phyloP scores from a whole-genome alignment of 306 rosid genomes.

The Cicer pinnatifidum region DNA sequence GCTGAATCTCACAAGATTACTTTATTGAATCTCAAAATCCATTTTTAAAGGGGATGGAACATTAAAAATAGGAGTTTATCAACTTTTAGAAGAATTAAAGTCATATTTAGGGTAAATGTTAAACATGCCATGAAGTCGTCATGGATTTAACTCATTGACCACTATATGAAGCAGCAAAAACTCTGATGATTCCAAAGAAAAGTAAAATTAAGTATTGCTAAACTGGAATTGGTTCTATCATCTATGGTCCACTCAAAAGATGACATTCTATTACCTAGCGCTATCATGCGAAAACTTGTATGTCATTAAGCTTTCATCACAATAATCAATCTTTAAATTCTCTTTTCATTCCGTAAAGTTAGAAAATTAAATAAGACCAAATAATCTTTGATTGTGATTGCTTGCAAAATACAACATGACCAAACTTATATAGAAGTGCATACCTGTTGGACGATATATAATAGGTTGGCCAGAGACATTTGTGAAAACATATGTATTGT shows the following conservation, averaged over 20 bases:
- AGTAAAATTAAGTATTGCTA: slow-evolving; percentile 24
- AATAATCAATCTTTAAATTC: slow-evolving; percentile 11
- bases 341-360: slow-evolving; percentile 13
- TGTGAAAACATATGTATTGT: slow-evolving; percentile 81
- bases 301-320: slow-evolving; percentile 21
- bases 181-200: not conserved
- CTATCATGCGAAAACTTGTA: not conserved
- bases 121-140: slow-evolving; percentile 13
- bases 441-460: slow-evolving; percentile 89
- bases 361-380: not conserved
- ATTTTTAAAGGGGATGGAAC: not conserved
- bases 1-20: slow-evolving; percentile 2
- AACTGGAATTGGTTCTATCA: slow-evolving; percentile 25
- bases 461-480: slow-evolving; percentile 67
- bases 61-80: not conserved
- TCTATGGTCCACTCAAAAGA: slow-evolving; percentile 27
- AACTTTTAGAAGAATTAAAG: slow-evolving; percentile 18
- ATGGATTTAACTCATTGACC: not conserved
- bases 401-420: slow-evolving; percentile 7
- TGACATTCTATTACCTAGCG: slow-evolving; percentile 14
- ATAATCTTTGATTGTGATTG: slow-evolving; percentile 18
- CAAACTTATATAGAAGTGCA: not conserved
- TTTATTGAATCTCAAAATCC: not conserved
- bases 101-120: not conserved
- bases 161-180: not conserved